Evolutionary conservation across 495 filamentous ascomycete species (phyloP), one percentile per base, ranked within the genome.

Genomic region (Tuber borchii): DNA sequence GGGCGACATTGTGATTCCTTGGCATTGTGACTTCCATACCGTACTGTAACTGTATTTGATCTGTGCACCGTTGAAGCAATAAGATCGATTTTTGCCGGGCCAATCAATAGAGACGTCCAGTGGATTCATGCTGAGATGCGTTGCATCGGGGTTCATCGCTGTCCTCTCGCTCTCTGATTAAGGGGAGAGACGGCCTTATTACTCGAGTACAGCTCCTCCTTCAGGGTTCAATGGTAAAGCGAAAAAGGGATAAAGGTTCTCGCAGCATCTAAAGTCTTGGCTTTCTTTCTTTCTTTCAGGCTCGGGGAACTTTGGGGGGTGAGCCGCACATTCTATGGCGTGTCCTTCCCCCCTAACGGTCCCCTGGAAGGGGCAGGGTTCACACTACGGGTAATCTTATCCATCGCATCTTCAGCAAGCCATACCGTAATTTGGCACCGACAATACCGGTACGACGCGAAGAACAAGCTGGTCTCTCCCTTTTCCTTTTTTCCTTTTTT

Each of bases 351-450:
- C 26, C 26, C 56, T 65, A 7, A 65, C 26, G 12, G 56, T 31
- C 19, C 56, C 56, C 56, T 65, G 12, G 26, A 34, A 31, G 56
- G 56, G 31, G 26, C 56, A 65, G 56, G 56, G 26, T 26, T 17
- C 56, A 34, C 3, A 14, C 56, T 14, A 5, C 26, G 26, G 56
- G 10, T 71, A 73, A 71, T 79, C 75, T 69, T 70, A 72, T 78
- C 75, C 43, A 74, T 79, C 77, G 37, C 75, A 77, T 78, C 75
- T 74, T 71, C 61, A 70, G 44, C 69, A 22, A 22, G 39, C 70
- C 40, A n/a, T 46, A 74, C 37, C 37, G 20, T 61, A 74, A 45
- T 44, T 34, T 61, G 56, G 19, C 40, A 20, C 22, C 14, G 14
- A 68, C 31, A 74, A 45, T 31, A 42, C 39, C n/a, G n/a, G n/a